Evolutionary conservation across 208 protist species (phyloP).

Genomic region (Crithidia acanthocephali): DNA sequence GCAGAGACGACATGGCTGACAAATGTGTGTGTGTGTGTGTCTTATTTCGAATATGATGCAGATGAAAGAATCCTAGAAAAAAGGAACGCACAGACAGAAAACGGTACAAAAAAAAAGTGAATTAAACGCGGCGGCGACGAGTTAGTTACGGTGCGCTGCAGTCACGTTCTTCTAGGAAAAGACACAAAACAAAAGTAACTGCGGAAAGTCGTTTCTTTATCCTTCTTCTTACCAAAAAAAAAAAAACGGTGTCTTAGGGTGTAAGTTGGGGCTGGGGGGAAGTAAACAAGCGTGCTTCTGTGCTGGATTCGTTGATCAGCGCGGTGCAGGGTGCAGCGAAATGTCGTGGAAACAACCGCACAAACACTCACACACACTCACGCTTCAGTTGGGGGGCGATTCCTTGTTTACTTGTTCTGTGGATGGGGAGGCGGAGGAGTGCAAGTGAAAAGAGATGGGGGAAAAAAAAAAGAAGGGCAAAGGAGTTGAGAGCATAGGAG

Average conservation of each 20-base stretch:
- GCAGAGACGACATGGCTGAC: slow-evolving; percentile 48
- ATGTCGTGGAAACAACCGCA: neutral
- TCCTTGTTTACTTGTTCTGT: slow-evolving; percentile 13
- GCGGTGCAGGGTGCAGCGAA: neutral
- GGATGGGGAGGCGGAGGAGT: neutral
- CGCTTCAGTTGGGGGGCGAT: neutral
- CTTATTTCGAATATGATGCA: neutral
- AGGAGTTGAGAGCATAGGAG: too few relatives aligned
- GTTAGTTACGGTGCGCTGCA: slow-evolving; percentile 5
- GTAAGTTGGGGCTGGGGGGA: neutral
- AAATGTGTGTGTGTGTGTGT: neutral
- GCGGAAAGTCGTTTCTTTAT: neutral
- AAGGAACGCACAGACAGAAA: neutral
- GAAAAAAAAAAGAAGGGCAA: neutral
- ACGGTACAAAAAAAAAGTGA: neutral
- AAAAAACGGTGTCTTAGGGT: neutral
- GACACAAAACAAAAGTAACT: neutral
- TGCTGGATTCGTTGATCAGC: neutral
- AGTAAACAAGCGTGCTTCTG: neutral
- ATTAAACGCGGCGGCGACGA: neutral
- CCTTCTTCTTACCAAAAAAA: neutral
- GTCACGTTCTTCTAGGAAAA: too few relatives aligned
- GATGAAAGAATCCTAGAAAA: neutral
- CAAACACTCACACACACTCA: slow-evolving; percentile 8
- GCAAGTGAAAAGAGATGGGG: neutral